These are phyloP conservation scores for Pyrenochaeta sp. DNA, from an alignment of 2,329 filamentous ascomycete species.

Conservation along the genomic window DNA sequence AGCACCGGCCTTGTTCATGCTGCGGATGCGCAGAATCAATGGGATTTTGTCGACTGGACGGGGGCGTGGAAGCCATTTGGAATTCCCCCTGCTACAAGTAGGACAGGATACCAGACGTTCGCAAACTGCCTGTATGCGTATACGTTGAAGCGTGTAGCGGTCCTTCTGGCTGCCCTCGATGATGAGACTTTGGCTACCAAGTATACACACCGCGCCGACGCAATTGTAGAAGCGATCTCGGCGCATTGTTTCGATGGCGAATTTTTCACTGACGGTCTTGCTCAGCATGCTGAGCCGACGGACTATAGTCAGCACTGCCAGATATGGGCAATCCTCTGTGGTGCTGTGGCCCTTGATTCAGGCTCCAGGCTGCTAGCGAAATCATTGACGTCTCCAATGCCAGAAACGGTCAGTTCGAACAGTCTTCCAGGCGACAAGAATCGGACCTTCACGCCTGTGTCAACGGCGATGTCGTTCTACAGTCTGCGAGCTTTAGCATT, in stretches of 20 bases:
- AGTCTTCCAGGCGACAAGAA: too few species aligned
- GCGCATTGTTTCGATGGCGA: slow-evolving; percentile 32
- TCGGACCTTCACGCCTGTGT: slow-evolving; percentile 31
- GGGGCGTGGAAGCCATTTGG: slow-evolving; percentile 1
- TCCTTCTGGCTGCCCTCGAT: background rate
- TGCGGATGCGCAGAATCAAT: background rate
- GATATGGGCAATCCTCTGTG: slow-evolving; percentile 46
- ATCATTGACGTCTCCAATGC: slow-evolving; percentile 1
- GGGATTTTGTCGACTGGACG: slow-evolving; percentile 30
- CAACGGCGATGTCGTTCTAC: slow-evolving; percentile 52
- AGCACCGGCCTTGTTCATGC: background rate
- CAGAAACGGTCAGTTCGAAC: too few species aligned
- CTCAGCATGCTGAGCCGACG: slow-evolving; percentile 31
- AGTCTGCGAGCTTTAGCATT: slow-evolving; percentile 47
- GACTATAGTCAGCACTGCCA: slow-evolving; percentile 49
- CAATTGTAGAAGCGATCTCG: slow-evolving; percentile 32
- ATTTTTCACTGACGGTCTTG: slow-evolving; percentile 48
- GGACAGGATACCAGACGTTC: slow-evolving; percentile 3
- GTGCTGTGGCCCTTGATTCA: slow-evolving; percentile 22
- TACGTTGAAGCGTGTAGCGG: slow-evolving; percentile 21
- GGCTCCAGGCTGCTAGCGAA: background rate
- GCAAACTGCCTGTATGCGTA: slow-evolving; percentile 7
- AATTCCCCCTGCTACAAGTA: slow-evolving; percentile 1
- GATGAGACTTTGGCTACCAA: background rate
- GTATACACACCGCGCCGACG: slow-evolving; percentile 24